These are phyloP conservation scores for Venturia pyrina DNA, from an alignment of 2,329 filamentous ascomycete species.

Conservation along the genomic window DNA sequence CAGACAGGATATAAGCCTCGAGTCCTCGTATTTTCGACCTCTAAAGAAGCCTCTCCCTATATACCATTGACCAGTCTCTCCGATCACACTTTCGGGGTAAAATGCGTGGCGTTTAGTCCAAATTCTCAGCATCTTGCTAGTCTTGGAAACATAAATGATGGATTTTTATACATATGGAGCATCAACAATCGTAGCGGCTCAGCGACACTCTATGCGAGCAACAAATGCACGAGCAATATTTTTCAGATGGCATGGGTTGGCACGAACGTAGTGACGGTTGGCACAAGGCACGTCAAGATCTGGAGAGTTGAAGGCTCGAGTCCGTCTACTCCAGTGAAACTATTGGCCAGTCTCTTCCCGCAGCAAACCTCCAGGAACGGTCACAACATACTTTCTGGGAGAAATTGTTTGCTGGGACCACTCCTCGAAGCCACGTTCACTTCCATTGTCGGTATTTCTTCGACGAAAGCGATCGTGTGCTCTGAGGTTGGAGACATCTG, in stretches of 20 bases:
- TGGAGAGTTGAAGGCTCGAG: conserved; percentile 70
- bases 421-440: conserved; percentile 79
- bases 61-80: conserved; percentile 73
- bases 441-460: conserved; percentile 61
- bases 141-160: conserved; percentile 80
- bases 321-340: conserved; percentile 37
- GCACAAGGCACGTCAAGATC: conserved; percentile 83
- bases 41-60: conserved; percentile 66
- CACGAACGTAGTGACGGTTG: conserved; percentile 70
- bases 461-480: conserved; percentile 68
- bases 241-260: conserved; percentile 88
- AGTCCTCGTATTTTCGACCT: conserved; percentile 79
- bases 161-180: conserved; percentile 85
- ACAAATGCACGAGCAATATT: conserved; percentile 83
- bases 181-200: conserved; percentile 74
- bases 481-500: conserved; percentile 87
- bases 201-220: conserved; percentile 71
- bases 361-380: conserved; percentile 31
- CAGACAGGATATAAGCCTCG: conserved; percentile 83
- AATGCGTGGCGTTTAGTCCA: conserved; percentile 77
- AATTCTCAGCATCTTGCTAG: conserved; percentile 83
- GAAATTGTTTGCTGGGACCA: conserved; percentile 76
- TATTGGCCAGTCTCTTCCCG: conserved; percentile 25
- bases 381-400: conserved; percentile 66
- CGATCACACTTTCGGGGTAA: conserved; percentile 85